Evolutionary conservation across 768 basidiomycete genomes (phyloP).

Genomic region (Clathrus columnatus): DNA sequence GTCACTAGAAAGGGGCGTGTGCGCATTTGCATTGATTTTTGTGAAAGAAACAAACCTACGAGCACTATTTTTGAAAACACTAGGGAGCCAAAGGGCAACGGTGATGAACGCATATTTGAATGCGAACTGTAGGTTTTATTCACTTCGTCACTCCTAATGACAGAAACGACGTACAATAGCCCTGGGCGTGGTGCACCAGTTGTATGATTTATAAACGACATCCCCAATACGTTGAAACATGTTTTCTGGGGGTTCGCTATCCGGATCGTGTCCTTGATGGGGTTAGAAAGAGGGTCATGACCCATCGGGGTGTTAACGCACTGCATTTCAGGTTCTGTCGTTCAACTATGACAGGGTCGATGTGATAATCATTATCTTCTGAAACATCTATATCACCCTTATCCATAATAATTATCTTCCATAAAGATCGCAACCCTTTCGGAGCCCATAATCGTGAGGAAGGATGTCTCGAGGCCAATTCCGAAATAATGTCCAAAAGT

Average conservation of each 20-base stretch:
- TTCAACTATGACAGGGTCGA: conserved; percentile 8
- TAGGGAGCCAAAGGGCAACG: conserved; percentile 44
- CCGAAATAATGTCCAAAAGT: conserved; percentile 29
- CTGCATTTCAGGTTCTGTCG: conserved; percentile 19
- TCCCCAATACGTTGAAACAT: conserved; percentile 32
- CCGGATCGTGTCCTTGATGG: conserved; percentile 33
- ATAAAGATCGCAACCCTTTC: conserved; percentile 30
- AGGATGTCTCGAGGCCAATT: conserved; percentile 30
- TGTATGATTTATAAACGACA: conserved; percentile 25
- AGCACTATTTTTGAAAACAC: conserved; percentile 33
- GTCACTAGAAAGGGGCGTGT: conserved; percentile 24
- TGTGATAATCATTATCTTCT: conserved; percentile 20
- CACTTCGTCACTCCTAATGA: background rate
- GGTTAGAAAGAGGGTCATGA: background rate
- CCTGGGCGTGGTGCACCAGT: conserved; percentile 34
- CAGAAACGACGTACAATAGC: conserved; percentile 25
- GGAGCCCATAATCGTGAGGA: conserved; percentile 42
- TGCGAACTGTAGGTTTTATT: too few species aligned
- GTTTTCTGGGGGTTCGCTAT: conserved; percentile 39
- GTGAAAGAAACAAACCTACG: conserved; percentile 31
- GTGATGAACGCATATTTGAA: conserved; percentile 42
- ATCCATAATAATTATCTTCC: conserved; percentile 20
- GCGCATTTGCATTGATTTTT: background rate
- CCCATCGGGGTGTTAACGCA: background rate
- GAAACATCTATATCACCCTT: conserved; percentile 18